Evolutionary conservation across 2,329 filamentous ascomycete genomes (phyloP).

Genomic region (Fusarium nisikadoi): DNA sequence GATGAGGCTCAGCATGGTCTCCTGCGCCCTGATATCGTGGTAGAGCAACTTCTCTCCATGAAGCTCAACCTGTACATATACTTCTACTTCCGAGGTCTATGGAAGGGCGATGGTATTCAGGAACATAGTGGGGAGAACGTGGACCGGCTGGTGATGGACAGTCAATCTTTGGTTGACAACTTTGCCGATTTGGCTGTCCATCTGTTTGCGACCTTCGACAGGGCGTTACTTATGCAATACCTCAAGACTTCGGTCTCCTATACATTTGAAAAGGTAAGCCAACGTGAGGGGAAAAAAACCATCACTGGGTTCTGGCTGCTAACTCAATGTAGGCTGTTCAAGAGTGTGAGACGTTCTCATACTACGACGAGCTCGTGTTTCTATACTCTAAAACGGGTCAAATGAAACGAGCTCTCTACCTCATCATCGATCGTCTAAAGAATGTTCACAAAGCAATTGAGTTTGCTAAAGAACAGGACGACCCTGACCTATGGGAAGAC

Average conservation of each 20-base stretch:
- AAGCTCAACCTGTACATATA: slow-evolving; percentile 81
- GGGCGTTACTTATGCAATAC: slow-evolving; percentile 84
- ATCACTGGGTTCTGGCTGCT: slow-evolving; percentile 1
- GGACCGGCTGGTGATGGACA: slow-evolving; percentile 68
- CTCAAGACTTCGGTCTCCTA: slow-evolving; percentile 87
- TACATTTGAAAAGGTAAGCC: slow-evolving; percentile 76
- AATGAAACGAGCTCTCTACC: slow-evolving; percentile 87
- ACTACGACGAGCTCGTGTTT: slow-evolving; percentile 93
- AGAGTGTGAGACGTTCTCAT: slow-evolving; percentile 84
- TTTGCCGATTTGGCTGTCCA: slow-evolving; percentile 89
- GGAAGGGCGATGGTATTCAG: slow-evolving; percentile 76
- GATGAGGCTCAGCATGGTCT: slow-evolving; percentile 92
- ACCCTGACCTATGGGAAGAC: slow-evolving; percentile 94
- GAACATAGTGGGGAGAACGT: slow-evolving; percentile 64
- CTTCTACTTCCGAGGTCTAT: slow-evolving; percentile 90
- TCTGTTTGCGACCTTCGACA: slow-evolving; percentile 87
- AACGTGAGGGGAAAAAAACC: too few relatives aligned
- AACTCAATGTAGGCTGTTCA: slow-evolving; percentile 63
- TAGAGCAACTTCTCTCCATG: slow-evolving; percentile 77
- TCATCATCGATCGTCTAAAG: slow-evolving; percentile 93
- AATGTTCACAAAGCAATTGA: slow-evolving; percentile 93
- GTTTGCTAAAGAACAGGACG: slow-evolving; percentile 93
- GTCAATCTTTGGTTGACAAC: slow-evolving; percentile 78
- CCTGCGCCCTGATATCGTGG: slow-evolving; percentile 79
- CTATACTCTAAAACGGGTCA: slow-evolving; percentile 95